A percentile compares a stretch with the other conserved stretches of the same genome.
These are phyloP conservation scores for Wickerhamomyces strasburgensis DNA, from an alignment of 805 yeast species.

Conservation along the genomic window DNA sequence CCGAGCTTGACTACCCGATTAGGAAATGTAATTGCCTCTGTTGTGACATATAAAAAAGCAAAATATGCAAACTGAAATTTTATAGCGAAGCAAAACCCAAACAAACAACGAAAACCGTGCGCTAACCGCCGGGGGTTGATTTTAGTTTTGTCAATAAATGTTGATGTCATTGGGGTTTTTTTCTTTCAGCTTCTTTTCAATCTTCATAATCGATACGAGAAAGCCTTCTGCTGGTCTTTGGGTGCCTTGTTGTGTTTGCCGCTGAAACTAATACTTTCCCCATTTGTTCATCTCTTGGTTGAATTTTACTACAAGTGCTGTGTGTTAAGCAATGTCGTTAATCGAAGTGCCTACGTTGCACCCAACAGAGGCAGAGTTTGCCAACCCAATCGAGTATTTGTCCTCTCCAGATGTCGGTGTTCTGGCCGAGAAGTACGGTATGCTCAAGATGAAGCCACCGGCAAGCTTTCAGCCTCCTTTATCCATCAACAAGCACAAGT, in stretches of 20 bases:
- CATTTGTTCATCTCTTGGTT: no score
- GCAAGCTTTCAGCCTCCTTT: slow-evolving; percentile 44
- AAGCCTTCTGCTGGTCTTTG: no score
- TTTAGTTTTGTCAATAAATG: no score
- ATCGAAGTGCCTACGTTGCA: slow-evolving; percentile 46
- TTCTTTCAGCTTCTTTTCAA: no score
- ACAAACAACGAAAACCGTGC: neutral
- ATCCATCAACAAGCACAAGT: slow-evolving; percentile 45
- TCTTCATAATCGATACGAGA: no score
- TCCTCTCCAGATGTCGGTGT: slow-evolving; percentile 40
- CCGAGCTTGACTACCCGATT: slow-evolving; percentile 4
- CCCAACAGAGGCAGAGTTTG: slow-evolving; percentile 52
- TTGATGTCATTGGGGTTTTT: no score
- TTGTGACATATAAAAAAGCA: slow-evolving; percentile 5
- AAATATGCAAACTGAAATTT: no score
- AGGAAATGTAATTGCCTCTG: slow-evolving; percentile 13
- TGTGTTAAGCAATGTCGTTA: neutral
- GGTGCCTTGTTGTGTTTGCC: no score
- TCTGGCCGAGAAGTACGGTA: slow-evolving; percentile 61
- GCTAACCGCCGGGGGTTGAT: no score
- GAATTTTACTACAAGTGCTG: no score
- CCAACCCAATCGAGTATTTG: slow-evolving; percentile 62
- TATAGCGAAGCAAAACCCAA: no score
- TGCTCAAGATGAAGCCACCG: slow-evolving; percentile 71
- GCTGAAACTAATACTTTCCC: no score